Base-by-base conservation (phyloP, 2,329 filamentous ascomycete genomes). In the Ophiostoma sp. region DNA sequence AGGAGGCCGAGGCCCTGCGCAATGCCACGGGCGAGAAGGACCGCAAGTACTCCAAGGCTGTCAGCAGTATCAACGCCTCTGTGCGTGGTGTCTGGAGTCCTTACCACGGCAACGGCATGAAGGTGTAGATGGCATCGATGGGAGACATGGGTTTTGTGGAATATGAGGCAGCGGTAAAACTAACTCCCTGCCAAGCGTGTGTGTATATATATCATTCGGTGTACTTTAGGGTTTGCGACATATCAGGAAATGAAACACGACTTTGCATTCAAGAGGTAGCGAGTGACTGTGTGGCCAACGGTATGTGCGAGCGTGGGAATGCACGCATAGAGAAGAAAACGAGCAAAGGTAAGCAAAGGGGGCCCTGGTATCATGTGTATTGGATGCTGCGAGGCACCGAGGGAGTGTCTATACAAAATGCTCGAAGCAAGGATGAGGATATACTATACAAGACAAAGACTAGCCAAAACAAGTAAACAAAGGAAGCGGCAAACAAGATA, bases 11-110 rank as follows among this genome's bases (percentile, higher is more conserved):
- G 78, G 79, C 93, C 72, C 78, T 95, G 76, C 85, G 90, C 72
- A 88, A 93, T 78, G 87, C 90, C 31, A 93, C 85, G 75, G 92
- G 92, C 71, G 90, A 92, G 80, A 92, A 90, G 84, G 79, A 91
- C 76, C 87, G 82, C 81, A 83, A 79, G 75, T 82, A 84, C 71
- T 87, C 83, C 78, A 90, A 89, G 81, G 85, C 88, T 11, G 86
- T 90, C 68, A 83, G 81, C 73, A 89, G 87, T 79, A 84, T 85
- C 77, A 89, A 86, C 77, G 81, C 85, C 73, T 89, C 87, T 80
- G 88, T 91, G 68, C 85, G 89, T 82, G 89, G 89, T 74, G 81
- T 91, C 72, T 91, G 89, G 88, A 89, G 86, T 79, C 89, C 89
- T 67, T 90, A 89, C 78, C 89, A 91, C 78, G 86, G 87, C 73